Evolutionary conservation across 371 early-diverging fungal species (phyloP).

Genomic region (Rhizopus delemar): DNA sequence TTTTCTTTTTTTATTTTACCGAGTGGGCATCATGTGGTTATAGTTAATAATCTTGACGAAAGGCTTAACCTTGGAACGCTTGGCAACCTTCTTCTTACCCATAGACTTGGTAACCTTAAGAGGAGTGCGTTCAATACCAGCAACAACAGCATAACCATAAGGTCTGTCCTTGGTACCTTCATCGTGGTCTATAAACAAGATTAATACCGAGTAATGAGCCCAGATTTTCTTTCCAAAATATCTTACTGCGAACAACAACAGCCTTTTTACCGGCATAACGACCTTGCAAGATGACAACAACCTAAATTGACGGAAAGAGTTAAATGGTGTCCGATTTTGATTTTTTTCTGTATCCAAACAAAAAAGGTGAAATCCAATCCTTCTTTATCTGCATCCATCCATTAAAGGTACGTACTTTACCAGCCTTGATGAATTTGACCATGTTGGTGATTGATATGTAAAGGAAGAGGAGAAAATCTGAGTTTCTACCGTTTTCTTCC

Average conservation of each 20-base stretch:
- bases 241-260: slow-evolving; percentile 93
- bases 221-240: slow-evolving; percentile 10
- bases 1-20: slow-evolving; percentile 58
- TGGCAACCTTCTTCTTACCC: slow-evolving; percentile 92
- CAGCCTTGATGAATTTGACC: slow-evolving; percentile 81
- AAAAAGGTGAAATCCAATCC: too few species aligned
- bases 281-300: slow-evolving; percentile 95
- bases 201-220: too few species aligned
- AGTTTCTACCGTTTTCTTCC: slow-evolving; percentile 2
- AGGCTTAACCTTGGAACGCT: slow-evolving; percentile 95
- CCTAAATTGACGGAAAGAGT: slow-evolving; percentile 53
- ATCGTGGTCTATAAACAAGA: slow-evolving; percentile 61
- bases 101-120: slow-evolving; percentile 93
- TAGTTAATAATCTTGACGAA: slow-evolving; percentile 98
- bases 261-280: slow-evolving; percentile 99
- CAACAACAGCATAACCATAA: slow-evolving; percentile 96
- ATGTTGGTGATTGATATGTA: slow-evolving; percentile 45
- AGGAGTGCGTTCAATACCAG: slow-evolving; percentile 95
- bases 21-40: slow-evolving; percentile 99
- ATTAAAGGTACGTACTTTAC: slow-evolving; percentile 55
- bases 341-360: too few species aligned
- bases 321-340: not conserved
- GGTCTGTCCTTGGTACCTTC: slow-evolving; percentile 91
- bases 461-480: slow-evolving; percentile 32
- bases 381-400: slow-evolving; percentile 1